Conservation (phyloP, 2,329 filamentous ascomycete genomes). For the Pochonia chlamydosporia region DNA sequence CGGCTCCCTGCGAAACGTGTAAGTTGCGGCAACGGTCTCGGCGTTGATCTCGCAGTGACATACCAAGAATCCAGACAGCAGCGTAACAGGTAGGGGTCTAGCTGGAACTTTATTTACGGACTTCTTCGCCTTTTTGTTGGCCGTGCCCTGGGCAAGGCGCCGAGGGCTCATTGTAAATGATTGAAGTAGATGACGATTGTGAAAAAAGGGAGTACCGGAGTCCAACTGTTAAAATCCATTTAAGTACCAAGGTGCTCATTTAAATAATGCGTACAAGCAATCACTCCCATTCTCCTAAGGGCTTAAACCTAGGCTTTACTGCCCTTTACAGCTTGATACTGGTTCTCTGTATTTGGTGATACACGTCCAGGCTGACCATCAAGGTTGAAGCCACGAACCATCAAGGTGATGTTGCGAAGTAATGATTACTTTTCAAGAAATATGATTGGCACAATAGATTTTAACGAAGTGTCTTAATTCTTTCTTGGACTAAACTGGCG, state of each 20-base stretch:
- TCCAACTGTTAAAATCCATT: not conserved
- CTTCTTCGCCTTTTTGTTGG: constrained; percentile 3
- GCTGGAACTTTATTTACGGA: constrained; percentile 3
- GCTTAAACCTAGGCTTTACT: not conserved
- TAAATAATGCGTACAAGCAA: not conserved
- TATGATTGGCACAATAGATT: constrained; percentile 3
- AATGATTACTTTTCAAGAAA: constrained; percentile 1
- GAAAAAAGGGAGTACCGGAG: not conserved
- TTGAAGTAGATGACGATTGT: not conserved
- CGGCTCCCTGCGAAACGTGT: constrained; percentile 60
- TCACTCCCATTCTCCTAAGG: not conserved
- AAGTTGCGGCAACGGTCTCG: not conserved
- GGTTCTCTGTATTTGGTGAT: not conserved
- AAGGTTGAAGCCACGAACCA: constrained; percentile 4
- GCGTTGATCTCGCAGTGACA: not conserved
- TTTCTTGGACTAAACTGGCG: too few species aligned
- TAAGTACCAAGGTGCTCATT: not conserved
- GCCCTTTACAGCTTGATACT: not conserved
- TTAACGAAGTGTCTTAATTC: too few species aligned
- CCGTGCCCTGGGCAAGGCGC: not conserved
- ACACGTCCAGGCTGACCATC: constrained; percentile 5
- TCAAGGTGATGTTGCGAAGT: constrained; percentile 4
- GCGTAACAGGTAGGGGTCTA: constrained; percentile 26
- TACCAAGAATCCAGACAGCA: constrained; percentile 29
- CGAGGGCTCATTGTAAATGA: constrained; percentile 1